Percentiles rank a stretch among this genome's conserved stretches.
phyloP scores from a whole-genome alignment of 1,284 basidiomycete genomes.

The Porogramme epimiltina region DNA sequence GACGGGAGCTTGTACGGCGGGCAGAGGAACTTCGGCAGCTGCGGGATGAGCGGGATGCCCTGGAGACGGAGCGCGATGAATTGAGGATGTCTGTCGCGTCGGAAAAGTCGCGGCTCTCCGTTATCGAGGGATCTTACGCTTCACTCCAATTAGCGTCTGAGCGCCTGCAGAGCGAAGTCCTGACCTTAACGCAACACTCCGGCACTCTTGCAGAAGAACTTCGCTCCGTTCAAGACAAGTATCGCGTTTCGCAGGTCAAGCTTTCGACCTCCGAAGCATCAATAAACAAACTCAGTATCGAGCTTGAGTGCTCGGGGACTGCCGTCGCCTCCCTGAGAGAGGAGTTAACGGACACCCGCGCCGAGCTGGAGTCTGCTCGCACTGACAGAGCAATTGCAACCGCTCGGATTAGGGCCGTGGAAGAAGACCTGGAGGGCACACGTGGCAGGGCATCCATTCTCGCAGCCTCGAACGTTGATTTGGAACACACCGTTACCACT shows the following conservation, averaged over 20 bases:
- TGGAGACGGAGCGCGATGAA: constrained; percentile 13
- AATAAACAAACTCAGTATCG: not conserved
- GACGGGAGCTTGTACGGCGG: constrained; percentile 7
- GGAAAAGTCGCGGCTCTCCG: constrained; percentile 7
- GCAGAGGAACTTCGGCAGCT: constrained; percentile 7
- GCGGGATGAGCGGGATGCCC: constrained; percentile 8
- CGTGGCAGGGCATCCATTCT: constrained; percentile 3
- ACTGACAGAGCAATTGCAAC: not conserved
- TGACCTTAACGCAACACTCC: not conserved
- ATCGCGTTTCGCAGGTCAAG: not conserved
- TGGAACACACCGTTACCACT: constrained; percentile 10
- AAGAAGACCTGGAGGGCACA: constrained; percentile 7
- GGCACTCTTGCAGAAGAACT: not conserved
- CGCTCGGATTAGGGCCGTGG: constrained; percentile 8
- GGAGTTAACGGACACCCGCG: no score
- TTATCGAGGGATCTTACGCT: no score
- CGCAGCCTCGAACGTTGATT: constrained; percentile 3
- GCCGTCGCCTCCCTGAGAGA: no score
- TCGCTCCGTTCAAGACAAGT: not conserved
- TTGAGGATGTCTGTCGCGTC: constrained; percentile 7
- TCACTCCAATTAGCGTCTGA: no score
- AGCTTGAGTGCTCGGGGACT: constrained; percentile 2
- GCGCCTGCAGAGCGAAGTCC: not conserved
- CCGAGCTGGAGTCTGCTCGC: no score
- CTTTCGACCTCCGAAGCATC: not conserved